Base-by-base conservation (phyloP, 495 filamentous ascomycete species). In the Podospora didyma region DNA sequence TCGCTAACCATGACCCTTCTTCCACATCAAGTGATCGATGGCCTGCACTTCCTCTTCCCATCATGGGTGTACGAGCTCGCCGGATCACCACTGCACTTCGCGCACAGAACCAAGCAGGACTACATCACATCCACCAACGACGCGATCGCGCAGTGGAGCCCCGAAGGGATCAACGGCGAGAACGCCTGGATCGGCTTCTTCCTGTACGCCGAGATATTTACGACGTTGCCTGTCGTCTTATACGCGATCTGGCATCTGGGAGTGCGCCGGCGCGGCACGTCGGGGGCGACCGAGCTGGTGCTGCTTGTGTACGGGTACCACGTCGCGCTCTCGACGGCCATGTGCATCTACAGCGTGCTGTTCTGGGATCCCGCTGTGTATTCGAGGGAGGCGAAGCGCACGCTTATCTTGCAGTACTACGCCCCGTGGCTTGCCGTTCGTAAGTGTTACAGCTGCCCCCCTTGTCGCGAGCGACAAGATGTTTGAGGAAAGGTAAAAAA, bases 81-180 rank as follows among this genome's bases (percentile, higher is more conserved):
- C 1, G 59, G 59, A 11, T 49, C 66, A 0, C 74, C 75, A 1
- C 61, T 79, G 4, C 73, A 78, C 64, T 59, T 84, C 63, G 76
- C 86, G 50, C 59, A 64, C 37, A 41, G 65, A 0, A 41, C 89
- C 34, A 84, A 86, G 34, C 60, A 69, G 0, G 87, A 75, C 71
- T 92, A 93, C 73, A 77, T 89, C 58, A 56, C 68, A 14, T 87
- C 77, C 7, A 89, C 86, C 74, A 81, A 83, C 41, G 91, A 96
- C 71, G 88, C 85, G 23, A 89, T 92, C 74, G 88, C 91, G 66
- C 77, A 79, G 46, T 75, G 75, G 24, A 73, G 83, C 2, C 85
- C 88, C 0, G 70, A 66, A 20, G 57, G 55, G 3, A 62, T 69
- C 5, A 39, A 58, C 2, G 58, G 60, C 12, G 66, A 69, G 54